Percentiles rank a stretch among this genome's conserved stretches.
Conservation (phyloP, 257 asterid species). For the Nicotiana tomentosiformis region DNA sequence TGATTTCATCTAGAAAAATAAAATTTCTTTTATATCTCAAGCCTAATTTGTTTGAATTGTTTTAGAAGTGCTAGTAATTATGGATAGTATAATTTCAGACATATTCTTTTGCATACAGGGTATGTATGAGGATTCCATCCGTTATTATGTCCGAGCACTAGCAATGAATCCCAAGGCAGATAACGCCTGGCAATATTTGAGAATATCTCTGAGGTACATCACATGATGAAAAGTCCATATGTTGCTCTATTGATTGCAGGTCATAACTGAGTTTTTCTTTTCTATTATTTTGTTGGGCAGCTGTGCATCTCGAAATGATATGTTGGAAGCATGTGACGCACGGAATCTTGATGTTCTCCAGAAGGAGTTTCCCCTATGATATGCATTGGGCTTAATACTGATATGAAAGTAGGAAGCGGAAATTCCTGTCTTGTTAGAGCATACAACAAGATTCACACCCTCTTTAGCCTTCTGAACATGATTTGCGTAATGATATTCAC, state of each 20-base stretch:
- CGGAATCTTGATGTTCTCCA: constrained; percentile 89
- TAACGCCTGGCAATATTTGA: constrained; percentile 96
- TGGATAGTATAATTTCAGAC: not conserved
- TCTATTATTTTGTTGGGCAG: constrained; percentile 30
- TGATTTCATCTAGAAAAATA: not conserved
- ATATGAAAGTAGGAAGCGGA: not conserved
- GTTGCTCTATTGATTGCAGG: not conserved
- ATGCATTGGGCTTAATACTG: not conserved
- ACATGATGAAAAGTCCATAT: not conserved
- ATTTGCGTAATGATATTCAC: not conserved
- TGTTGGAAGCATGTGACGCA: constrained; percentile 88
- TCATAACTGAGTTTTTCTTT: not conserved
- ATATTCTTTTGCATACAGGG: constrained; percentile 42
- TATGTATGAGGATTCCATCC: constrained; percentile 91
- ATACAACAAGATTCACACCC: not conserved
- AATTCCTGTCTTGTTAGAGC: not conserved
- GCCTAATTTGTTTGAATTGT: not conserved
- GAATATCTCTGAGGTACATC: constrained; percentile 82
- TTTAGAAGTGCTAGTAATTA: not conserved
- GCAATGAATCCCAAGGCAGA: constrained; percentile 98
- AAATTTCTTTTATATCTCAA: not conserved
- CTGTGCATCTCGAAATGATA: constrained; percentile 83
- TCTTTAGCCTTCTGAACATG: constrained; percentile 1
- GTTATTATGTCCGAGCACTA: constrained; percentile 92
- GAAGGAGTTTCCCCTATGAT: constrained; percentile 85